Evolutionary conservation across 805 yeast genomes (phyloP), one percentile per base, ranked within the genome.

Genomic region (Zygoascus tannicola): DNA sequence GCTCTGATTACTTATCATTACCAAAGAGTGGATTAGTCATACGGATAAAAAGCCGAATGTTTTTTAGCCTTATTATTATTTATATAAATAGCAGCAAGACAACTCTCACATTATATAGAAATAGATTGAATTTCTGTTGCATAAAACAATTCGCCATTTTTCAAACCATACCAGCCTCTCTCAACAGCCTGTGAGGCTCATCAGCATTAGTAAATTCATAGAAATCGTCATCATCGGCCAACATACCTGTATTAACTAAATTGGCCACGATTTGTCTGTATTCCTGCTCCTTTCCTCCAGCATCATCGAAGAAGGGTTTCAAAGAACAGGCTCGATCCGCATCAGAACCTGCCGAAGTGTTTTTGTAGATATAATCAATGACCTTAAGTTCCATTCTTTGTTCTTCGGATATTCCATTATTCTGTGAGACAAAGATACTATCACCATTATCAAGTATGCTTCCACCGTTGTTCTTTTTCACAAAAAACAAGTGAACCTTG

Each of bases 1-100:
- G 72, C 81, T 1, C 74, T 80, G 50, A 80, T 80, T 26, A 26
- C 30, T 26, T 26, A 26, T 26, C 30, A 26, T 12, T 26, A 26
- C 12, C 30, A 26, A 26, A 26, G 30, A 26, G 30, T 8, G 10
- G 30, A 26, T 26, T 26, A 26, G 30, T 8, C 30, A n/a, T n/a
- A n/a, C n/a, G n/a, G n/a, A n/a, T n/a, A n/a, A n/a, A n/a, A n/a
- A n/a, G n/a, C n/a, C n/a, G n/a, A n/a, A n/a, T n/a, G n/a, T n/a
- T n/a, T n/a, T n/a, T n/a, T n/a, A n/a, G n/a, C n/a, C n/a, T n/a
- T n/a, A n/a, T n/a, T n/a, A n/a, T n/a, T n/a, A n/a, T n/a, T n/a
- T n/a, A n/a, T n/a, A n/a, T n/a, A n/a, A n/a, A n/a, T n/a, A n/a
- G n/a, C n/a, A n/a, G n/a, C n/a, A n/a, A n/a, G n/a, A n/a, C n/a